Base-by-base conservation (phyloP, 1,284 basidiomycete genomes). In the Coniophora puteana region DNA sequence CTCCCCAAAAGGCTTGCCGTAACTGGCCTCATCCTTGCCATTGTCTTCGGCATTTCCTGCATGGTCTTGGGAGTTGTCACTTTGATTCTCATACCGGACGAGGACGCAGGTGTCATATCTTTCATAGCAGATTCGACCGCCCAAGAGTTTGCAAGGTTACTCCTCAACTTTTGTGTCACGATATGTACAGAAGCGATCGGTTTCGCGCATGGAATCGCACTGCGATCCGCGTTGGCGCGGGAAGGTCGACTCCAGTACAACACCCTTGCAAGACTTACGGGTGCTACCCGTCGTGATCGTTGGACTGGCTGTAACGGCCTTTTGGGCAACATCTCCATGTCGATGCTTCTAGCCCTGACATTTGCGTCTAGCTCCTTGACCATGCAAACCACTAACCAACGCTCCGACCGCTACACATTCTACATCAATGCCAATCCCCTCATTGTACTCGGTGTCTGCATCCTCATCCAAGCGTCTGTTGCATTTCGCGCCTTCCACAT, bases 241-340 rank as follows among this genome's bases (percentile, higher is more conserved):
- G 38, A 61, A 20, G 36, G 8, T 13, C 58, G 41, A 8, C 45
- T 63, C n/a, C 43, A 21, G 18, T 63, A 59, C 36, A 63, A 59
- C 37, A 59, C 59, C 33, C 61, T 61, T 36, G 49, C 62, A 17
- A 57, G 59, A 23, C 36, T 63, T 18, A 37, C 63, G 5, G 48
- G 57, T 11, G 57, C 56, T 4, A 39, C 38, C 7, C 30, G 31
- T 18, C 12, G 20, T 4, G 31, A 22, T 3, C 47, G 56, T 2
- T 43, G 25, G 27, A 43, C 41, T 11, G 55, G 42, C 24, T 47
- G 58, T 4, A 59, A 57, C 7, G 57, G 61, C 35, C 44, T 47
- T 8, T 1, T 36, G 10, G 57, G 39, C 6, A 62, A 52, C 21
- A 3, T 47, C 12, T 13, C 48, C 21, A 61, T 61, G 61, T 41